Percentiles rank a stretch among this genome's conserved stretches.
Conservation (phyloP, 306 rosid genomes). For the Cucumis melo region DNA sequence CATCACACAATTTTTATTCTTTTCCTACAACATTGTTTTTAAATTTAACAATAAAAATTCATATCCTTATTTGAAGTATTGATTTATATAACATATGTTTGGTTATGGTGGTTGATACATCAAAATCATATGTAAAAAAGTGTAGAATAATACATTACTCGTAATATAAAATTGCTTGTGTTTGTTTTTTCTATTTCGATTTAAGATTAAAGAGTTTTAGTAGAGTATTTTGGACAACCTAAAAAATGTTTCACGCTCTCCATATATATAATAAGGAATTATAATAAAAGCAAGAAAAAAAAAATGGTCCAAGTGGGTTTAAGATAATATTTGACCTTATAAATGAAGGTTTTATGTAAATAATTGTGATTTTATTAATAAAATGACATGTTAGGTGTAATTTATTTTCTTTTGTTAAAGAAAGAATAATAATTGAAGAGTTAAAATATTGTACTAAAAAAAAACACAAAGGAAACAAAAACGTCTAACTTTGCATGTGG, state of each 20-base stretch:
- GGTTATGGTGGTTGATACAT: neutral
- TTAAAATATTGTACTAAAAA: neutral
- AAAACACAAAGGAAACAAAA: neutral
- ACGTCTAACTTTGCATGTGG: slow-evolving; percentile 6
- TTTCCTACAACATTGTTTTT: neutral
- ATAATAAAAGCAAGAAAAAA: neutral
- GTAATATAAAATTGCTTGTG: neutral
- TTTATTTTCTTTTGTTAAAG: neutral
- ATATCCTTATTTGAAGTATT: neutral
- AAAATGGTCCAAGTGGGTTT: neutral
- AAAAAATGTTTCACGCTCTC: neutral
- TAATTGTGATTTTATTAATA: neutral
- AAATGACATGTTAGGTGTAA: neutral
- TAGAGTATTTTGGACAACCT: neutral
- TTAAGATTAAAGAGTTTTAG: neutral
- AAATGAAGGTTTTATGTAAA: neutral
- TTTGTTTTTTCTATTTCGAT: neutral
- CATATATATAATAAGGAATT: neutral
- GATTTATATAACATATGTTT: neutral
- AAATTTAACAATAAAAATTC: no score
- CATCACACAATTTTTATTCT: neutral
- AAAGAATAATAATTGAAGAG: neutral
- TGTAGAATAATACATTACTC: neutral
- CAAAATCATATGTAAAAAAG: neutral
- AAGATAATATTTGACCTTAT: slow-evolving; percentile 9